Conservation (phyloP, 495 filamentous ascomycete species). For the Hypoxylon fuscum region DNA sequence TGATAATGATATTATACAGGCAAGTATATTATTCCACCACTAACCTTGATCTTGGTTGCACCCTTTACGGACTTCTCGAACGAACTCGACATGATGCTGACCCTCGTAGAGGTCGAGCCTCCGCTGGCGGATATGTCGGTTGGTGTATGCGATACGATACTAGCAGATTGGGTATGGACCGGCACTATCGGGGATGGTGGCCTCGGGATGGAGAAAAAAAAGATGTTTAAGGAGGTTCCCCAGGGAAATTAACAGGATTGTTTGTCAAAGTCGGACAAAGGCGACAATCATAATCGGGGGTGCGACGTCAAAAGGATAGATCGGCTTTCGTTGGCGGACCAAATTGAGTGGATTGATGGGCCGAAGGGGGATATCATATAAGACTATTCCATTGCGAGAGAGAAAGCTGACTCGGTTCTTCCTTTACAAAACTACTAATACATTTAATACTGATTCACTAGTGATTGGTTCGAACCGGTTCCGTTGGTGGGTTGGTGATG, state of each 20-base stretch:
- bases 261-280: slow-evolving; percentile 40
- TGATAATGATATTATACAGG: not conserved
- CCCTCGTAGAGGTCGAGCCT: slow-evolving; percentile 15
- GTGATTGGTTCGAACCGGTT: slow-evolving; percentile 15
- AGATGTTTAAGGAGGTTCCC: slow-evolving; percentile 7
- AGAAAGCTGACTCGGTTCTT: no score
- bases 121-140: slow-evolving; percentile 7
- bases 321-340: slow-evolving; percentile 24
- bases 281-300: slow-evolving; percentile 39
- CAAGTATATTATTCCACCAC: slow-evolving; percentile 44
- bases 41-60: slow-evolving; percentile 92
- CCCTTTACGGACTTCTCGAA: slow-evolving; percentile 95
- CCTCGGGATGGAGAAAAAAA: slow-evolving; percentile 13
- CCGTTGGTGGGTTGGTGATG: slow-evolving; percentile 3
- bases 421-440: slow-evolving; percentile 27
- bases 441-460: slow-evolving; percentile 19
- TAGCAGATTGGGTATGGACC: slow-evolving; percentile 14
- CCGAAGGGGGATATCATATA: slow-evolving; percentile 10
- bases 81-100: slow-evolving; percentile 72
- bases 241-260: slow-evolving; percentile 16
- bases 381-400: slow-evolving; percentile 36
- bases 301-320: slow-evolving; percentile 34
- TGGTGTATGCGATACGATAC: slow-evolving; percentile 1
- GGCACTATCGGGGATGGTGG: slow-evolving; percentile 17
- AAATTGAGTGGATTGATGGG: slow-evolving; percentile 24